phyloP scores from a whole-genome alignment of 768 basidiomycete genomes.

The Boletus barrowsii region DNA sequence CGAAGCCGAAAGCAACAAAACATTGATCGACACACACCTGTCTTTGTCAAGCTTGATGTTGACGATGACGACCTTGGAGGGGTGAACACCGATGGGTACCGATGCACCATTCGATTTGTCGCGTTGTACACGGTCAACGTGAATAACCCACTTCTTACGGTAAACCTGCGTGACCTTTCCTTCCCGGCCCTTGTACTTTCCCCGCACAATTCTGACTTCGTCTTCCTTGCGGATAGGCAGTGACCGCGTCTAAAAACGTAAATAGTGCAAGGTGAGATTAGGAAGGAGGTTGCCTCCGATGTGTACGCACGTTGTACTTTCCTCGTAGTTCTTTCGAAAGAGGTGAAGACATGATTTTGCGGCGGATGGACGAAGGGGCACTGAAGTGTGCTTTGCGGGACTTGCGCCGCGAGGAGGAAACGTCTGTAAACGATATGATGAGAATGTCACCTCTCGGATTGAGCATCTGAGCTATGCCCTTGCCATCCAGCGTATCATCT shows the following conservation, averaged over 20 bases:
- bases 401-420: slow-evolving; percentile 95
- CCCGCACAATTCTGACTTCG: slow-evolving; percentile 94
- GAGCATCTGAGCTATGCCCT: slow-evolving; percentile 40
- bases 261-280: not conserved
- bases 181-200: slow-evolving; percentile 98
- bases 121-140: slow-evolving; percentile 95
- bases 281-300: not conserved
- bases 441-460: slow-evolving; percentile 25
- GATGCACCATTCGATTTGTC: slow-evolving; percentile 98
- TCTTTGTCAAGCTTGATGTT: slow-evolving; percentile 93
- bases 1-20: not conserved
- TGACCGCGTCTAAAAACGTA: slow-evolving; percentile 65
- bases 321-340: slow-evolving; percentile 91
- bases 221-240: slow-evolving; percentile 97
- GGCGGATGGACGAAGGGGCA: slow-evolving; percentile 90
- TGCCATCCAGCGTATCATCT: slow-evolving; percentile 54
- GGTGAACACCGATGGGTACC: slow-evolving; percentile 91
- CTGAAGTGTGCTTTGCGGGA: slow-evolving; percentile 97
- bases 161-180: slow-evolving; percentile 98
- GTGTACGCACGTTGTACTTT: slow-evolving; percentile 79
- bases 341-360: slow-evolving; percentile 97
- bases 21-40: slow-evolving; percentile 45
- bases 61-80: slow-evolving; percentile 93
- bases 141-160: slow-evolving; percentile 98
- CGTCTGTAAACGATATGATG: slow-evolving; percentile 49